phyloP scores from a whole-genome alignment of 257 asterid genomes.

The Gynochthodes officinalis region DNA sequence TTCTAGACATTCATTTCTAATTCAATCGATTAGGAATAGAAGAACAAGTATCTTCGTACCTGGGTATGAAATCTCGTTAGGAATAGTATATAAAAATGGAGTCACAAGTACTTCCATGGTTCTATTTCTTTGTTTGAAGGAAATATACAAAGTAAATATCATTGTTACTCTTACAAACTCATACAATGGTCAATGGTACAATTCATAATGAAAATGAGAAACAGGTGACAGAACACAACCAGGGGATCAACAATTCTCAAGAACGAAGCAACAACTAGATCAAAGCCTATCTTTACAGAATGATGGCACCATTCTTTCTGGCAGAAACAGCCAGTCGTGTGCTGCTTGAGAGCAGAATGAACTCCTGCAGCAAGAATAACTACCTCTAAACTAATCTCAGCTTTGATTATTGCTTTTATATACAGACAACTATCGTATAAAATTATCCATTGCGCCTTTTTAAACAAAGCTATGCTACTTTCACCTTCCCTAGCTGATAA shows the following conservation, averaged over 20 bases:
- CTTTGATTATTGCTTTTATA: neutral
- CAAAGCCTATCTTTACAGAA: neutral
- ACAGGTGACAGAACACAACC: neutral
- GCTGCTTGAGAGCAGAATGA: neutral
- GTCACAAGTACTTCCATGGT: too few relatives aligned
- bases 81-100: too few relatives aligned
- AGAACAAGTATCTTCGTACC: too few relatives aligned
- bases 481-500: slow-evolving; percentile 42
- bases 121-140: too few relatives aligned
- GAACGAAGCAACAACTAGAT: too few relatives aligned
- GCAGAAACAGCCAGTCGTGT: neutral
- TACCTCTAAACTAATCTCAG: neutral
- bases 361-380: neutral
- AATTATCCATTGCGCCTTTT: neutral
- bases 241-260: too few relatives aligned
- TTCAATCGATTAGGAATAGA: too few relatives aligned
- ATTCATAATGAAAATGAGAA: neutral
- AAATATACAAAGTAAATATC: too few relatives aligned
- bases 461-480: slow-evolving; percentile 29
- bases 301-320: neutral
- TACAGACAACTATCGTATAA: neutral
- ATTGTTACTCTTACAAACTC: too few relatives aligned
- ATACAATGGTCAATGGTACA: too few relatives aligned
- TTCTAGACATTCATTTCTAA: too few relatives aligned
- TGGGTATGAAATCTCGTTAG: too few relatives aligned